Evolutionary conservation across 306 rosid species (phyloP).

Genomic region (Prosopis cineraria): DNA sequence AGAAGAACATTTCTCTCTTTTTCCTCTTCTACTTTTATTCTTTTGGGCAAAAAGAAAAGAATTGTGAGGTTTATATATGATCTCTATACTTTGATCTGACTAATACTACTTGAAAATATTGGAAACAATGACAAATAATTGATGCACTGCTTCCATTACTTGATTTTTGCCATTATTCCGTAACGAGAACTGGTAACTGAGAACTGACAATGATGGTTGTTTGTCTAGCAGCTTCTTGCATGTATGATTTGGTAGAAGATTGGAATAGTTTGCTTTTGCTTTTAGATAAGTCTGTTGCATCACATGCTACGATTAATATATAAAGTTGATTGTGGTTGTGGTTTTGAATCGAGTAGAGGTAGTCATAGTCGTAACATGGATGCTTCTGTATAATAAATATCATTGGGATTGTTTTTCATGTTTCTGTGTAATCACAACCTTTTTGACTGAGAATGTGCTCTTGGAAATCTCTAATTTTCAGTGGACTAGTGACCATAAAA

Average conservation of each 20-base stretch:
- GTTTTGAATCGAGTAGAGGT: conserved; percentile 2
- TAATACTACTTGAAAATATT: conserved; percentile 3
- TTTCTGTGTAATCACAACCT: conserved; percentile 1
- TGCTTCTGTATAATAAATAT: neutral
- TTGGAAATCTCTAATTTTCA: neutral
- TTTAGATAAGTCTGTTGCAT: conserved; percentile 11
- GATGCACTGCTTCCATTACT: neutral
- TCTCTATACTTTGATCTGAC: neutral
- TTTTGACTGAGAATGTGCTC: neutral
- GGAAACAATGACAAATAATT: conserved; percentile 13
- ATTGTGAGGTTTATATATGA: neutral
- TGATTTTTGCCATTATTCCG: conserved; percentile 1
- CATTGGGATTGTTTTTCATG: conserved; percentile 9
- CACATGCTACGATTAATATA: neutral
- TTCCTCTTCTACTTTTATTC: neutral
- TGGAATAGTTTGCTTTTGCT: conserved; percentile 9
- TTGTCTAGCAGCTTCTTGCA: neutral
- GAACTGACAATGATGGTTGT: neutral
- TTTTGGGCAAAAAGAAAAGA: neutral
- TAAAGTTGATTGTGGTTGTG: neutral
- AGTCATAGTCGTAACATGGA: neutral
- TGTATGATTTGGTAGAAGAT: neutral
- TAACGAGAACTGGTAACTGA: neutral
- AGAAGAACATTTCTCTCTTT: neutral
- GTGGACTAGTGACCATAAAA: neutral